Percentiles rank a stretch among this genome's conserved stretches.
Evolutionary conservation across 345 rosid species (phyloP).

Genomic region (Fremontodendron californicum): DNA sequence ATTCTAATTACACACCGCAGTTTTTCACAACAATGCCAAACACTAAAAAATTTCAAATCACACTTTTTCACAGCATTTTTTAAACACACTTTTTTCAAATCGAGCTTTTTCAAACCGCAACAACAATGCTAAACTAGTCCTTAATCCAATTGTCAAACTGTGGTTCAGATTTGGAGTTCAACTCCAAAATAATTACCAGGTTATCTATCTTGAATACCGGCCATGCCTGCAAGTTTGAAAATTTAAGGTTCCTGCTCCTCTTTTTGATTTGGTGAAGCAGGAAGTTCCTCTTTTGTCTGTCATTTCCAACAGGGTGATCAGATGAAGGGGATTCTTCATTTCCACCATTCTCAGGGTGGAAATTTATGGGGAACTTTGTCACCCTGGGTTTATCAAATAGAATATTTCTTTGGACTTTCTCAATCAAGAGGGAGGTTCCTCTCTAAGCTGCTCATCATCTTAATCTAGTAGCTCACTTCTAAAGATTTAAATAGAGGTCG

Average conservation of each 20-base stretch:
- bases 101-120: no score
- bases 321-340: conserved; percentile 27
- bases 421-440: conserved; percentile 78
- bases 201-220: background rate
- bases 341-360: conserved; percentile 66
- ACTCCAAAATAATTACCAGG: background rate
- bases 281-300: conserved; percentile 31
- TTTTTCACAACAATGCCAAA: no score
- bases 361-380: conserved; percentile 86
- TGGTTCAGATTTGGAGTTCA: background rate
- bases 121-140: no score
- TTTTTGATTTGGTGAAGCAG: conserved; percentile 25
- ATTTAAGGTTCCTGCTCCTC: conserved; percentile 33
- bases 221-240: background rate
- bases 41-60: no score
- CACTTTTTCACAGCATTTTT: no score
- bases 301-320: conserved; percentile 38
- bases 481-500: no score
- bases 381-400: conserved; percentile 85
- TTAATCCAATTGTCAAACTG: background rate
- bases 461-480: no score
- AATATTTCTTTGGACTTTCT: conserved; percentile 76
- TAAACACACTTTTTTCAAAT: no score
- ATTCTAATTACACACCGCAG: no score
- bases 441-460: conserved; percentile 76